These are phyloP conservation scores for Penicillium manginii DNA, from an alignment of 495 filamentous ascomycete species.

Conservation along the genomic window DNA sequence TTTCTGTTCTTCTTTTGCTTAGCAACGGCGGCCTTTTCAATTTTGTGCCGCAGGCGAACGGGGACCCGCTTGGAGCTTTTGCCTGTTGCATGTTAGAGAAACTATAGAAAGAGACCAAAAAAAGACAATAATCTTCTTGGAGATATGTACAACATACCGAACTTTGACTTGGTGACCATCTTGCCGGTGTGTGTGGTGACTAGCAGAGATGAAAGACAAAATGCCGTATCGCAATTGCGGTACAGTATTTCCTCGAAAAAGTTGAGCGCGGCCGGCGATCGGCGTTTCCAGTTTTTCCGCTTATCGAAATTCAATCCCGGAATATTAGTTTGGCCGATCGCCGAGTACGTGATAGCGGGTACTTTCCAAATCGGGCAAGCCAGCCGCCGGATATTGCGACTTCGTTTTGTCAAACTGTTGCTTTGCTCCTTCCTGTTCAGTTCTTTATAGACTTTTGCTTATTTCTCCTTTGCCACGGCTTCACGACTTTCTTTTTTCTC, in stretches of 20 bases:
- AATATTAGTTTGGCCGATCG: slow-evolving; percentile 42
- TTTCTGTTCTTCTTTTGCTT: slow-evolving; percentile 91
- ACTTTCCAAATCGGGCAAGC: slow-evolving; percentile 17
- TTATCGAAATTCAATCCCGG: slow-evolving; percentile 15
- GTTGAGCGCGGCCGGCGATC: slow-evolving; percentile 25
- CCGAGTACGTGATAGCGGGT: slow-evolving; percentile 31
- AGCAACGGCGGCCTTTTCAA: slow-evolving; percentile 87
- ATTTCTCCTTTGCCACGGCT: not conserved
- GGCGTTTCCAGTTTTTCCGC: too few relatives aligned
- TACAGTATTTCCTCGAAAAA: slow-evolving; percentile 22
- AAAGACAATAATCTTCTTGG: not conserved
- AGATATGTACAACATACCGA: slow-evolving; percentile 37
- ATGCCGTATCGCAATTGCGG: not conserved
- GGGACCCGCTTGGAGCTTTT: slow-evolving; percentile 92
- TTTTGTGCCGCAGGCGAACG: slow-evolving; percentile 89
- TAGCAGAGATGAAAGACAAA: slow-evolving; percentile 13
- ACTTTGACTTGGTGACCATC: slow-evolving; percentile 47
- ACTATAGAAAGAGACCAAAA: not conserved
- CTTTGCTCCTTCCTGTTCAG: slow-evolving; percentile 14
- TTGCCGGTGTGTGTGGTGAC: slow-evolving; percentile 24
- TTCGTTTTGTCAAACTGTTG: not conserved
- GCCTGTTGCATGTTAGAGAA: slow-evolving; percentile 54
- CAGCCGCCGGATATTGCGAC: slow-evolving; percentile 8
- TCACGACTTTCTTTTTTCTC: not conserved
- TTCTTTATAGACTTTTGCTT: slow-evolving; percentile 13